Evolutionary conservation across 768 basidiomycete species (phyloP).

Genomic region (Boletus sensibilis): DNA sequence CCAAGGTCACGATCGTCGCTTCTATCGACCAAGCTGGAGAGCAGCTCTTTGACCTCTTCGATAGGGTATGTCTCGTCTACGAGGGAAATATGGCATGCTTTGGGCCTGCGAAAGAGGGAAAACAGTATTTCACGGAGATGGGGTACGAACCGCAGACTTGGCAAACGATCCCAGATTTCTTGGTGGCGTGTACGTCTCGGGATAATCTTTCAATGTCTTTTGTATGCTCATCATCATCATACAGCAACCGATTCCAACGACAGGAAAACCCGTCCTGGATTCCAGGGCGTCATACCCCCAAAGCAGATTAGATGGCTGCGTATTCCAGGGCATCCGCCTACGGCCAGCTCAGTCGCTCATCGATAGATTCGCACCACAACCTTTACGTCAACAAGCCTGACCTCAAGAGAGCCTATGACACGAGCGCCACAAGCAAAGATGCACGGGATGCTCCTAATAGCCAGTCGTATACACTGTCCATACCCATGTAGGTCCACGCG

Average conservation of each 20-base stretch:
- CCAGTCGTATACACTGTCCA: slow-evolving; percentile 47
- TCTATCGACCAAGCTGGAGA: slow-evolving; percentile 86
- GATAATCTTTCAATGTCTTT: slow-evolving; percentile 15
- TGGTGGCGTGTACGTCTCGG: slow-evolving; percentile 44
- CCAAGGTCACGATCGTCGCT: slow-evolving; percentile 61
- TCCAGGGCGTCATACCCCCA: slow-evolving; percentile 44
- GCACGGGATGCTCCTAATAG: slow-evolving; percentile 42
- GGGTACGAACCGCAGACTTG: slow-evolving; percentile 51
- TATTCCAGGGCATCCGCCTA: slow-evolving; percentile 43
- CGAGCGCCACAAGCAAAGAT: slow-evolving; percentile 51
- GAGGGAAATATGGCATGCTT: slow-evolving; percentile 11
- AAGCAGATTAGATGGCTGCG: slow-evolving; percentile 56
- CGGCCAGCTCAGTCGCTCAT: slow-evolving; percentile 42
- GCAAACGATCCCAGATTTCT: slow-evolving; percentile 61
- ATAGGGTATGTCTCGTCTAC: slow-evolving; percentile 37
- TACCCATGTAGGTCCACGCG: slow-evolving; percentile 43
- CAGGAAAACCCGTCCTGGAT: slow-evolving; percentile 47
- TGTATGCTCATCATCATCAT: not conserved
- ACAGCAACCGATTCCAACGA: slow-evolving; percentile 58
- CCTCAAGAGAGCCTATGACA: slow-evolving; percentile 41
- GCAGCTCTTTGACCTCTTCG: slow-evolving; percentile 58
- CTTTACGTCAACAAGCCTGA: slow-evolving; percentile 47
- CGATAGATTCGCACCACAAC: slow-evolving; percentile 44
- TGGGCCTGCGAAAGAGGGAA: slow-evolving; percentile 2
- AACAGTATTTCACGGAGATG: slow-evolving; percentile 3